Evolutionary conservation across 2,329 filamentous ascomycete genomes (phyloP).

Genomic region (Stromatinia cepivora): DNA sequence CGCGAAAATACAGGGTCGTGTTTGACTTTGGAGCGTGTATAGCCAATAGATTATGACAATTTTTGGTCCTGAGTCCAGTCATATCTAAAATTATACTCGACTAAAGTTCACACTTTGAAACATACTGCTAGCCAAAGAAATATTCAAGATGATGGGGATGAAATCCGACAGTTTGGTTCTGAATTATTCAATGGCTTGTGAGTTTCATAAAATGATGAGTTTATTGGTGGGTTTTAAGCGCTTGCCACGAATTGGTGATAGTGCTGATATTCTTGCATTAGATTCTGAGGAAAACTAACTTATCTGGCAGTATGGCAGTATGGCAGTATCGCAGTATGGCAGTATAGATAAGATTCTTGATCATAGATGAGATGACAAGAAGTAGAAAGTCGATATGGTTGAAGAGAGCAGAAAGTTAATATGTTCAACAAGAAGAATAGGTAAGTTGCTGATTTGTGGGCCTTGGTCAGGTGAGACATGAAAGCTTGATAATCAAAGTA

Average conservation of each 20-base stretch:
- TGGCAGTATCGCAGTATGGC: too few species aligned
- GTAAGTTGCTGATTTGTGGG: too few species aligned
- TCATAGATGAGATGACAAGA: too few species aligned
- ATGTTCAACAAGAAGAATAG: too few species aligned
- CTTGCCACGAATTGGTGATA: background rate
- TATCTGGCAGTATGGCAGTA: too few species aligned
- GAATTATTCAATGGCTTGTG: background rate
- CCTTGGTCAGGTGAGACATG: too few species aligned
- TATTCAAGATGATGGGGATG: background rate
- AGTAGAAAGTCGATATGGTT: too few species aligned
- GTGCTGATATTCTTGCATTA: background rate
- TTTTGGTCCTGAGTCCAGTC: background rate
- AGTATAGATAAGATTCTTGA: background rate
- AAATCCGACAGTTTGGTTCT: constrained; percentile 4
- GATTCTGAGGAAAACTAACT: background rate
- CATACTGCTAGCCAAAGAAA: background rate
- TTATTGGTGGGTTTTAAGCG: constrained; percentile 15
- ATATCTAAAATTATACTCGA: constrained; percentile 1
- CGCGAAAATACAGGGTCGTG: background rate
- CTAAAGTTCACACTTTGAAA: background rate
- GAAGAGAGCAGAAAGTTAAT: too few species aligned
- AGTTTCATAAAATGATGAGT: background rate
- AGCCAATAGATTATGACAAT: background rate
- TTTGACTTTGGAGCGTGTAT: constrained; percentile 3
- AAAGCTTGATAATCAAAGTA: too few species aligned